phyloP scores from a whole-genome alignment of 2,329 filamentous ascomycete species.

The Microcyclospora pomicola region DNA sequence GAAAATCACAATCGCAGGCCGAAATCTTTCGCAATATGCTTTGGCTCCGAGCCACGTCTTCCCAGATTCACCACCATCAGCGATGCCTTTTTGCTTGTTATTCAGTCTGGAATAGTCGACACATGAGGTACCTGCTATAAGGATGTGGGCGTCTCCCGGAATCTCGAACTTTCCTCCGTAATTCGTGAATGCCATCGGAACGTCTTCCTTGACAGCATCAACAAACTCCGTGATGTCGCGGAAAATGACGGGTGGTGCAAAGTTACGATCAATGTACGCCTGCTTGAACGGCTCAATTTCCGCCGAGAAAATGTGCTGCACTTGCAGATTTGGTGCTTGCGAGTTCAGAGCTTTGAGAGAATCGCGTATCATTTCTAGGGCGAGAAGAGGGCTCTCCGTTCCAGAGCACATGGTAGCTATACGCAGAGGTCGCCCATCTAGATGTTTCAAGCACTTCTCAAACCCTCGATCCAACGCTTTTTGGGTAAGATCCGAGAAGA shows the following conservation, averaged over 20 bases:
- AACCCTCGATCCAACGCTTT: constrained; percentile 25
- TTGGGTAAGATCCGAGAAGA: constrained; percentile 36
- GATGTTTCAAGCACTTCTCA: constrained; percentile 20
- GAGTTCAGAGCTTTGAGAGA: constrained; percentile 17
- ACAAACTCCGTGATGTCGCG: constrained; percentile 31
- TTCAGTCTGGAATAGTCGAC: constrained; percentile 62
- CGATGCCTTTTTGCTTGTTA: constrained; percentile 36
- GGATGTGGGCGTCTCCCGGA: constrained; percentile 45
- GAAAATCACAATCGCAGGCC: constrained; percentile 51
- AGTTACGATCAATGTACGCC: constrained; percentile 35
- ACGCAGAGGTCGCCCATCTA: constrained; percentile 29
- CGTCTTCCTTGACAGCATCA: constrained; percentile 8
- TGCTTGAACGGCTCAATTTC: constrained; percentile 35
- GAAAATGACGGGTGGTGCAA: constrained; percentile 28
- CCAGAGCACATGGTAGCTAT: constrained; percentile 67
- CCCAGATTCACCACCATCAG: constrained; percentile 48
- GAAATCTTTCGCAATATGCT: constrained; percentile 39
- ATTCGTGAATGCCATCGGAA: constrained; percentile 40
- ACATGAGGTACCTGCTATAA: constrained; percentile 62
- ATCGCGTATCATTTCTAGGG: constrained; percentile 42
- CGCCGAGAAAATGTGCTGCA: constrained; percentile 32
- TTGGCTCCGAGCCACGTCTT: constrained; percentile 52
- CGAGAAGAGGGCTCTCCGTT: constrained; percentile 60
- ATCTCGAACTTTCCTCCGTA: constrained; percentile 47
- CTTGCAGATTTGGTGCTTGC: constrained; percentile 3